Evolutionary conservation across 768 basidiomycete genomes (phyloP).

Genomic region (Tubosaeta brunneosetosa): DNA sequence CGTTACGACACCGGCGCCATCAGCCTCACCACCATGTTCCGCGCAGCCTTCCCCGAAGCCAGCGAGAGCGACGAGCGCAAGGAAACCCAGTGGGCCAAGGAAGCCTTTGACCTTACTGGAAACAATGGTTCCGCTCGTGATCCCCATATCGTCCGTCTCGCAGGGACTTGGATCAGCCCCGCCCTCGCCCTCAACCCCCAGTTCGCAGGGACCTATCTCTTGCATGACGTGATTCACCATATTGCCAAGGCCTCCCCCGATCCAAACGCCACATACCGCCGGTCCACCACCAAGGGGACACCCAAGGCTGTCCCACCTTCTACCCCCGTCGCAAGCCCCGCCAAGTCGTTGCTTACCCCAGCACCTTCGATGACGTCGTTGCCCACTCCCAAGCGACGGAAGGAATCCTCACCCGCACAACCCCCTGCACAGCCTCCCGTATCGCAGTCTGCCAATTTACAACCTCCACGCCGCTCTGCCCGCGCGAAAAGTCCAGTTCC

Average conservation of each 20-base stretch:
- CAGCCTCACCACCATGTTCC: constrained; percentile 93
- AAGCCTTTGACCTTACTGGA: constrained; percentile 66
- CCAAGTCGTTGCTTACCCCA: constrained; percentile 30
- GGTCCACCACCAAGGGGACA: constrained; percentile 44
- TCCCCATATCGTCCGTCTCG: constrained; percentile 63
- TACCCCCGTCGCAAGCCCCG: constrained; percentile 18
- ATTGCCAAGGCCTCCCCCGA: constrained; percentile 75
- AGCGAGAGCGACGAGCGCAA: constrained; percentile 69
- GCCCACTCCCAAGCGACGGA: constrained; percentile 59
- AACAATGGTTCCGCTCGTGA: constrained; percentile 72
- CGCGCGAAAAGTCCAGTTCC: constrained; percentile 42
- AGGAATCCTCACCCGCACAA: constrained; percentile 49
- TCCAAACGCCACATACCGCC: constrained; percentile 71
- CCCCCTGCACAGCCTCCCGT: constrained; percentile 11
- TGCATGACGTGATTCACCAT: constrained; percentile 55
- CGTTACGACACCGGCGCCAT: constrained; percentile 92
- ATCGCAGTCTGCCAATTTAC: constrained; percentile 24
- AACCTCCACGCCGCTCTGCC: constrained; percentile 41
- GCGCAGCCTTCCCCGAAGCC: constrained; percentile 86
- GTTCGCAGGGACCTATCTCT: constrained; percentile 62
- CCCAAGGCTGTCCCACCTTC: constrained; percentile 28
- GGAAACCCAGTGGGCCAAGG: constrained; percentile 82
- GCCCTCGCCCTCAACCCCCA: constrained; percentile 50
- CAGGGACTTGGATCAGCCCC: constrained; percentile 82
- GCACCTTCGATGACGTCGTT: constrained; percentile 36